These are phyloP conservation scores for Penicillium hesseltinei DNA, from an alignment of 2,329 filamentous ascomycete species.

Conservation along the genomic window DNA sequence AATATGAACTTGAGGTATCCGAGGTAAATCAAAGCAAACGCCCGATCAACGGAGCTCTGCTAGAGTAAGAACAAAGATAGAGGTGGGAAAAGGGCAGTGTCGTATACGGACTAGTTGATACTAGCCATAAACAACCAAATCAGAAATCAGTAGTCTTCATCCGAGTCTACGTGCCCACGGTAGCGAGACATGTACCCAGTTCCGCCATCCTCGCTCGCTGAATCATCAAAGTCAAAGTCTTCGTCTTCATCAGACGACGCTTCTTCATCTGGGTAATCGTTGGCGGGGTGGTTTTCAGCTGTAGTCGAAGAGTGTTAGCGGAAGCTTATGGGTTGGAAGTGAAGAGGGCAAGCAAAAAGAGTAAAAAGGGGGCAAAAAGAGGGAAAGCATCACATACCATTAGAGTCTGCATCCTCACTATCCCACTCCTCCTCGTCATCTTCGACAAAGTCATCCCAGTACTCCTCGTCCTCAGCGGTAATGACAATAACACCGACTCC, in stretches of 20 bases:
- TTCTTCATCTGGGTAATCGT: slow-evolving; percentile 53
- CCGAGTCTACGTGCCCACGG: slow-evolving; percentile 29
- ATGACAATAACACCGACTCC: slow-evolving; percentile 45
- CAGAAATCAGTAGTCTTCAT: slow-evolving; percentile 23
- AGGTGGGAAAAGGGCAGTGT: neutral
- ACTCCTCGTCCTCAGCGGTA: slow-evolving; percentile 46
- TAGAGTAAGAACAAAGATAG: neutral
- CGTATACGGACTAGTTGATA: neutral
- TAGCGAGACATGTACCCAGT: slow-evolving; percentile 23
- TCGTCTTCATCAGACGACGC: slow-evolving; percentile 48
- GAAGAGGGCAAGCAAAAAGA: neutral
- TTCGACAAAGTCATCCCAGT: slow-evolving; percentile 57
- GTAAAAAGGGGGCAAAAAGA: neutral
- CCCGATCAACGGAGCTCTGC: neutral
- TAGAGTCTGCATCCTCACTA: slow-evolving; percentile 62
- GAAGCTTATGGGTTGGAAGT: neutral
- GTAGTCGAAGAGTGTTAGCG: slow-evolving; percentile 1
- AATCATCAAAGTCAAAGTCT: slow-evolving; percentile 41
- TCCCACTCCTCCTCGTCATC: slow-evolving; percentile 57
- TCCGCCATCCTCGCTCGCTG: slow-evolving; percentile 31
- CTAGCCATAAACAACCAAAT: neutral
- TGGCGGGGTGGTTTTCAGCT: slow-evolving; percentile 52
- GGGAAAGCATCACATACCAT: slow-evolving; percentile 42
- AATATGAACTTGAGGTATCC: neutral
- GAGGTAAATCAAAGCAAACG: neutral